Evolutionary conservation across 768 basidiomycete genomes (phyloP), one percentile per base, ranked within the genome.

Genomic region (Boletus pseudopeckii): DNA sequence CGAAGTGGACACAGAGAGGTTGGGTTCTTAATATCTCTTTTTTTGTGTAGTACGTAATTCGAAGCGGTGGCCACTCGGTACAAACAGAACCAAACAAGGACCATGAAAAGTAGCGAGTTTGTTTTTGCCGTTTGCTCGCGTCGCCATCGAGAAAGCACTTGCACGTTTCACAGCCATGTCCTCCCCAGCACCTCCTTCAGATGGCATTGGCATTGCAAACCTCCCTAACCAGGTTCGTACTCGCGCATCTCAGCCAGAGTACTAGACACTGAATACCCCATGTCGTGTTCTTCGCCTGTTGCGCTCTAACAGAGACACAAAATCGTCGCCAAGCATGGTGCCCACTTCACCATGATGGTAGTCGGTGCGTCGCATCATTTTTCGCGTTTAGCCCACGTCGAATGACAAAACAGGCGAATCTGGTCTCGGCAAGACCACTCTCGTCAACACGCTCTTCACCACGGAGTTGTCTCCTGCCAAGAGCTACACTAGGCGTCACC

Each of bases 341-440:
- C 90, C 7, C 95, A 98, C 76, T 98, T 98, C 77, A 98, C 97
- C 53, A 84, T 99, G 66, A 99, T 99, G 97, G 97, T 98, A 42
- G 95, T 98, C 56, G 97, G 97, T 92, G 50, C 42, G 62, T 53
- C 6, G 13, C 38, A 3, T 50, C 32, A 0, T 46, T n/a, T n/a
- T 44, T n/a, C 24, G 14, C 10, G 11, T 26, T 26, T 15, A 4
- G 0, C 15, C 14, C 14, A 7, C 14, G 44, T 30, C 28, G n/a
- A 63, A 10, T 2, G 4, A 34, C 15, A 6, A 40, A 32, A 10
- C 66, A 95, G 93, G 93, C 72, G 97, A 98, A 77, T 96, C 92
- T 58, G 97, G 97, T 49, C 77, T 98, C 54, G 96, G 97, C 51
- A 98, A 98, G 79, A 96, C 94, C 44, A 96, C 93, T 2, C 81